A percentile compares a stretch with the other conserved stretches of the same genome.
These are phyloP conservation scores for Candida odintsovae DNA, from an alignment of 805 yeast species.

Conservation along the genomic window DNA sequence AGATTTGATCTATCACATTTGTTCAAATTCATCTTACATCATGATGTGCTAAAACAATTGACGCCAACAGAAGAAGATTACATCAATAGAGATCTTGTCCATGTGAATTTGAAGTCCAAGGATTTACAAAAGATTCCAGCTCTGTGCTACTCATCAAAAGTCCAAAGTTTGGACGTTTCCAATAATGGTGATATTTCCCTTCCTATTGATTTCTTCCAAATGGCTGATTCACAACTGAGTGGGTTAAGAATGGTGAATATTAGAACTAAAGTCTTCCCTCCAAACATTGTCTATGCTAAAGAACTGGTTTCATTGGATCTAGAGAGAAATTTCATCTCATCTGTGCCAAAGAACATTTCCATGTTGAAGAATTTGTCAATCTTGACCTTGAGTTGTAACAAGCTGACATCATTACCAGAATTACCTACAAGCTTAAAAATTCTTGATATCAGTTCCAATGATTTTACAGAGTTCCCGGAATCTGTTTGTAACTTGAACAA, in stretches of 20 bases:
- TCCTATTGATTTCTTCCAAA: constrained; percentile 81
- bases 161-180: constrained; percentile 75
- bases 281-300: constrained; percentile 63
- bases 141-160: constrained; percentile 73
- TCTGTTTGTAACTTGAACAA: constrained; percentile 54
- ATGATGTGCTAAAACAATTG: constrained; percentile 52
- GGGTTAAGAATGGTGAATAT: constrained; percentile 65
- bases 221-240: constrained; percentile 61
- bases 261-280: constrained; percentile 70
- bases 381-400: constrained; percentile 71
- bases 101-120: constrained; percentile 67
- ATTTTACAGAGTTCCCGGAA: constrained; percentile 57
- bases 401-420: constrained; percentile 55
- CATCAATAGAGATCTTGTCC: constrained; percentile 58
- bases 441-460: constrained; percentile 77
- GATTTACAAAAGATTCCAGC: constrained; percentile 83
- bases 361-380: constrained; percentile 48
- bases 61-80: constrained; percentile 67
- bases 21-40: constrained; percentile 72
- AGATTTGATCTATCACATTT: constrained; percentile 78
- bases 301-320: constrained; percentile 63
- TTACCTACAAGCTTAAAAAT: constrained; percentile 47
- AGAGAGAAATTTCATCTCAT: constrained; percentile 71
- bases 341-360: constrained; percentile 52
- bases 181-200: constrained; percentile 80